Percentiles rank a stretch among this genome's conserved stretches.
Conservation (phyloP, 2,329 filamentous ascomycete species). For the Xylaria sp. region DNA sequence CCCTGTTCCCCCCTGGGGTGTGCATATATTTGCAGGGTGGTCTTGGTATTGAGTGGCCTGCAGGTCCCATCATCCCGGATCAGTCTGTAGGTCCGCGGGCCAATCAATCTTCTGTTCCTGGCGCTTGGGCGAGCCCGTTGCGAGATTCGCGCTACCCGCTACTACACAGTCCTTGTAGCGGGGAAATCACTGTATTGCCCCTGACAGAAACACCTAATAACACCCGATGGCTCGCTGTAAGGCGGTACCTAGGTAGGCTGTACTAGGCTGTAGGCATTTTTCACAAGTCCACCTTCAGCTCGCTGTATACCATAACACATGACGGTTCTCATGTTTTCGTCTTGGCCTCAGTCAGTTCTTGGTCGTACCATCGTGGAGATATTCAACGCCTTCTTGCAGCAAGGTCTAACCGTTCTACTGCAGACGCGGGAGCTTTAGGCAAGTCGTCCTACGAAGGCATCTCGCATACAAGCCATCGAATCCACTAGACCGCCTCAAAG, state of each 20-base stretch:
- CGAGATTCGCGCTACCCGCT: constrained; percentile 22
- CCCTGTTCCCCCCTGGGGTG: not conserved
- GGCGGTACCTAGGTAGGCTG: too few species aligned
- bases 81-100: constrained; percentile 35
- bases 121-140: constrained; percentile 34
- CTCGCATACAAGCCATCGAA: not conserved
- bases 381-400: not conserved
- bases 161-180: too few species aligned
- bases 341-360: not conserved
- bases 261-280: constrained; percentile 1
- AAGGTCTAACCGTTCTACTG: not conserved
- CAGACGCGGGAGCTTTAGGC: not conserved
- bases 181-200: too few species aligned
- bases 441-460: not conserved
- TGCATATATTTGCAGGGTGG: constrained; percentile 8
- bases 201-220: too few species aligned
- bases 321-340: not conserved
- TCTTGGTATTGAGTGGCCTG: constrained; percentile 15
- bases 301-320: too few species aligned
- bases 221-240: too few species aligned
- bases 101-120: constrained; percentile 40
- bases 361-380: not conserved
- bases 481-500: too few species aligned
- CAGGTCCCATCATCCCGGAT: constrained; percentile 32
- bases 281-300: not conserved